Conservation (phyloP, 441 rosid species). For the Sinapis alba region DNA sequence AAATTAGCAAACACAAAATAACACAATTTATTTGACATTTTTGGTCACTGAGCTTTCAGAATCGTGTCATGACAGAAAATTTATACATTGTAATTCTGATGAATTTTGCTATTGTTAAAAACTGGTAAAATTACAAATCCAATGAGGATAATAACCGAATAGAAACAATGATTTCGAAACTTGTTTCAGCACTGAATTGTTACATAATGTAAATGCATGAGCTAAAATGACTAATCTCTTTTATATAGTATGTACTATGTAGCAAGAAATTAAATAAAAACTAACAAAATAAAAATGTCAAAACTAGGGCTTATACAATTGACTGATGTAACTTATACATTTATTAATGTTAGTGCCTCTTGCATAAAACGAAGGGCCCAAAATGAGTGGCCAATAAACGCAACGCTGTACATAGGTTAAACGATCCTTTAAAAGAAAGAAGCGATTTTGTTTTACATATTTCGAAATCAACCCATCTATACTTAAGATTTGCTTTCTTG, state of each 20-base stretch:
- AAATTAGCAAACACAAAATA: neutral
- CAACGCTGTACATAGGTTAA: neutral
- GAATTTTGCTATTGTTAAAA: neutral
- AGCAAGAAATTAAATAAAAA: neutral
- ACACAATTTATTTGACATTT: neutral
- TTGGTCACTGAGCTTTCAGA: neutral
- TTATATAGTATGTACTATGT: neutral
- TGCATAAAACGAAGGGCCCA: conserved; percentile 23
- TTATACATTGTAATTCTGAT: neutral
- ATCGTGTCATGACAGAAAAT: neutral
- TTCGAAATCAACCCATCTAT: conserved; percentile 3
- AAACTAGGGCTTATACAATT: conserved; percentile 1
- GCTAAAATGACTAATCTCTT: neutral
- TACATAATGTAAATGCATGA: neutral
- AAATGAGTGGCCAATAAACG: conserved; percentile 16
- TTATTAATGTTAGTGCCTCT: conserved; percentile 15
- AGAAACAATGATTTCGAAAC: neutral
- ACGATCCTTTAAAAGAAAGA: neutral
- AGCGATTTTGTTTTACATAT: neutral
- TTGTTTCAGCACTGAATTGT: neutral
- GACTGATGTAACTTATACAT: conserved; percentile 10
- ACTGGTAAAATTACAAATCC: neutral
- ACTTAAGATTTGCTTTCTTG: conserved; percentile 12
- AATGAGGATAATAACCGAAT: neutral
- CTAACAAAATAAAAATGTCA: neutral